Base-by-base conservation (phyloP, 225 moss, liverwort and hornwort genomes). In the Sphagnum contortum region DNA sequence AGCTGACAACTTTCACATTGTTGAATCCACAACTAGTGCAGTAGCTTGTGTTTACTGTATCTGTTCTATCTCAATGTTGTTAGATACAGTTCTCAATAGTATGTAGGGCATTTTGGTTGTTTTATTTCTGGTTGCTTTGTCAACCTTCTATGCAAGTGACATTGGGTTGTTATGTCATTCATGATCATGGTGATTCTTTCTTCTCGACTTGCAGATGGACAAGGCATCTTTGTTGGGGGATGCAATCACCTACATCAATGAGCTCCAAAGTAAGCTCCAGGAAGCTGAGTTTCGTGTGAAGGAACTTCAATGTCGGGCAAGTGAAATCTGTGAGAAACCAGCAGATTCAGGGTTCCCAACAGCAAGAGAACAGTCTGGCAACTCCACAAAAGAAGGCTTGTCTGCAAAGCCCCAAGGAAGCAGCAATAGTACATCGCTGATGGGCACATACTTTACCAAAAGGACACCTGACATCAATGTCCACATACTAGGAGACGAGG, bases 181-280 rank as follows among this genome's bases (percentile, higher is more conserved):
- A 29, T 29, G 29, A 29, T 29, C 29, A 29, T 29, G 1, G 29
- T 29, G 29, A 29, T 29, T 29, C 29, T 29, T 29, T 29, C 29
- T 29, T 29, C 29, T 29, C 29, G 29, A 29, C 50, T 59, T 6
- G 12, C 82, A 88, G 87, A 89, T 89, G 87, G 94, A 94, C 67
- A 94, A 91, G 50, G 91, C 94, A 44, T 94, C 91, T 47, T 79
- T 94, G 74, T 72, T 94, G 58, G 91, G 87, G 62, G 94, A 94
- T 73, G 94, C 94, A 3, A 91, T 94, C 65, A 73, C 91, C 0
- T 94, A 94, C 74, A 94, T 94, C 4, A 85, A 94, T 62, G 87
- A 91, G 55, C 75, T 94, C 47, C 83, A 89, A 69, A 63, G 75
- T 57, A 94, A 91, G 70, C 80, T 94, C 55, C 83, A 89, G 54